Percentiles rank a stretch among this genome's conserved stretches.
phyloP scores from a whole-genome alignment of 495 filamentous ascomycete species.

The Penicillium odoratum region DNA sequence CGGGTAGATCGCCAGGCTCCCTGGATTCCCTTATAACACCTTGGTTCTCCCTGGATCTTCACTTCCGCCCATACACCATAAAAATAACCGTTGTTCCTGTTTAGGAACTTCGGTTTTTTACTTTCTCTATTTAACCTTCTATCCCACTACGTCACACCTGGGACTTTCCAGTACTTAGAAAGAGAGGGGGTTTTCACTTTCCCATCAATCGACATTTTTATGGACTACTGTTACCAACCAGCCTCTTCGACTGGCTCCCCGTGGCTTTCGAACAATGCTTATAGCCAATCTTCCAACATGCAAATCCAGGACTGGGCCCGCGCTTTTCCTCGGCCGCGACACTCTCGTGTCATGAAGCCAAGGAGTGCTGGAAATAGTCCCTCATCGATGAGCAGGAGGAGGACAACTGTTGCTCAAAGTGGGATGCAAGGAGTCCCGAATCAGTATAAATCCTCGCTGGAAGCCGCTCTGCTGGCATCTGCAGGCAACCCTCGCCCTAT shows the following conservation, averaged over 20 bases:
- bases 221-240: constrained; percentile 37
- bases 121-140: neutral
- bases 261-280: constrained; percentile 29
- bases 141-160: neutral
- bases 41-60: constrained; percentile 3
- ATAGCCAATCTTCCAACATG: constrained; percentile 24
- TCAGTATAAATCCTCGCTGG: constrained; percentile 31
- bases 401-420: constrained; percentile 55
- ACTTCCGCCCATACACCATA: constrained; percentile 3
- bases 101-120: constrained; percentile 2
- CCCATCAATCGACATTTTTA: constrained; percentile 15
- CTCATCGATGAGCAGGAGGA: constrained; percentile 53
- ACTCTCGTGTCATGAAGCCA: constrained; percentile 62
- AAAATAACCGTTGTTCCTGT: neutral
- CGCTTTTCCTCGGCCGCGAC: constrained; percentile 37
- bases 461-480: constrained; percentile 42
- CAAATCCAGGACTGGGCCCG: constrained; percentile 35
- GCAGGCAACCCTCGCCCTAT: constrained; percentile 53
- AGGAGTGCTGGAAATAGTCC: constrained; percentile 72
- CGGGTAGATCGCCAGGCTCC: constrained; percentile 38
- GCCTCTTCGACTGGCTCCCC: constrained; percentile 33
- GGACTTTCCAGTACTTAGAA: neutral
- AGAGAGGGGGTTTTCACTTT: neutral
- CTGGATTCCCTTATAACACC: constrained; percentile 29
- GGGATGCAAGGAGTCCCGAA: constrained; percentile 26